Evolutionary conservation across 805 yeast genomes (phyloP), one percentile per base, ranked within the genome.

Genomic region (Wickerhamiella sorbophila): DNA sequence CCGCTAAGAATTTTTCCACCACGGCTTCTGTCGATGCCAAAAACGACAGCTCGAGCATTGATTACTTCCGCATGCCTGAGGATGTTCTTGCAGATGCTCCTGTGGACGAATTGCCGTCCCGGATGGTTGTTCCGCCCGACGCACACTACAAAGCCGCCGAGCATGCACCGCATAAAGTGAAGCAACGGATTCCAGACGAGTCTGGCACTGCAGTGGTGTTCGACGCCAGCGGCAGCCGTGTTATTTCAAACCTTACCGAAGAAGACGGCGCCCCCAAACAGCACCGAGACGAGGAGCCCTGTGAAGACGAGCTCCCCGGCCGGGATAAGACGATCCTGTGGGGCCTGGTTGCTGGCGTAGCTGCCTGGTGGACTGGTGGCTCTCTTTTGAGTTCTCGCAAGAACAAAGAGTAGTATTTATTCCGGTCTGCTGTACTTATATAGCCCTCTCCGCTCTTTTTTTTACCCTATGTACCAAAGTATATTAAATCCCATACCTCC

Each of bases 291-390:
- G 56, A 40, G 38, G 41, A 27, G 16, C 16, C 33, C 8, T 52
- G 48, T 29, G 38, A 45, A 17, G 36, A 45, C 1, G 38, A 43
- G 14, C 29, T 32, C 9, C 41, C 41, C n/a, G 44, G 49, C 26
- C 50, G 54, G 16, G 67, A 63, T 45, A 60, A 57, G 52, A 38
- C 53, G 14, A 48, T 60, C 40, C 48, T 63, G 20, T 45, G 52
- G 8, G 56, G 55, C 2, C 46, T 63, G 31, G 52, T 53, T 1
- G 63, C 53, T 3, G 57, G 49, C 9, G 54, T 63, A 8, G 56
- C 56, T 0, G 60, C 55, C 6, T 61, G 67, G 65, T 61, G 64
- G 63, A 46, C 49, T 8, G 39, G 59, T 16, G 56, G 60, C 60
- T 16, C 43, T 14, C 20, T 41, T 14, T 21, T 35, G 14, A 33